Percentiles rank a stretch among this genome's conserved stretches.
phyloP scores from a whole-genome alignment of 2,329 filamentous ascomycete species.

The Meredithiella fracta region DNA sequence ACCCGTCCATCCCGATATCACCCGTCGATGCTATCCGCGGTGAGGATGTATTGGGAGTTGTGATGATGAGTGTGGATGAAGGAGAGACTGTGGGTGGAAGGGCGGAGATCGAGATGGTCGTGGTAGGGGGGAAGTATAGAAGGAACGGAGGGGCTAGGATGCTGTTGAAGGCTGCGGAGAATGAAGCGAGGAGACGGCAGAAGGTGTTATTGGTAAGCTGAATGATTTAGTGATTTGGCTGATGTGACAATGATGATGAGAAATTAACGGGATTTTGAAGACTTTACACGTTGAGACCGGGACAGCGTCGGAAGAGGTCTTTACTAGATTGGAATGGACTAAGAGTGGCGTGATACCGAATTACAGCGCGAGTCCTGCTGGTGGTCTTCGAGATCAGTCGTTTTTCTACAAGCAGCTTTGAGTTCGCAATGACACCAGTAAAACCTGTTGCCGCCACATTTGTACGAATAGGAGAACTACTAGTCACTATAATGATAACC shows the following conservation, averaged over 20 bases:
- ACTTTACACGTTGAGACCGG: conserved; percentile 36
- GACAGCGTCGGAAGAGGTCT: conserved; percentile 36
- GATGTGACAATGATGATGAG: background rate
- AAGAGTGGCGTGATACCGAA: conserved; percentile 38
- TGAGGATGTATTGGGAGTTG: conserved; percentile 36
- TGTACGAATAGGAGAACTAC: too few species aligned
- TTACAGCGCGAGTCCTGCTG: conserved; percentile 33
- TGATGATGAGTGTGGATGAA: conserved; percentile 34
- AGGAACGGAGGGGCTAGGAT: conserved; percentile 33
- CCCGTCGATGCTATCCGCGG: conserved; percentile 22
- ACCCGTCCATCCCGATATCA: background rate
- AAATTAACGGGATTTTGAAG: conserved; percentile 20
- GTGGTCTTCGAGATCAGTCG: conserved; percentile 32
- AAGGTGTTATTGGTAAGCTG: conserved; percentile 36
- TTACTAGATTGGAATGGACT: conserved; percentile 38
- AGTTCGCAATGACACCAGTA: background rate
- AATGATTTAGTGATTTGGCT: background rate
- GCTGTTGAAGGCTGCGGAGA: conserved; percentile 39
- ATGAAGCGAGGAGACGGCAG: conserved; percentile 31
- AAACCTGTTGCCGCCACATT: background rate
- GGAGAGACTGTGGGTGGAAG: conserved; percentile 41
- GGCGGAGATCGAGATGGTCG: conserved; percentile 39
- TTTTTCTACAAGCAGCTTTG: conserved; percentile 44
- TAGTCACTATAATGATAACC: too few species aligned
- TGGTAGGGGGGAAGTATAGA: conserved; percentile 36